Percentiles rank a stretch among this genome's conserved stretches.
Evolutionary conservation across 345 rosid species (phyloP).

Genomic region (Eucalyptus virginea): DNA sequence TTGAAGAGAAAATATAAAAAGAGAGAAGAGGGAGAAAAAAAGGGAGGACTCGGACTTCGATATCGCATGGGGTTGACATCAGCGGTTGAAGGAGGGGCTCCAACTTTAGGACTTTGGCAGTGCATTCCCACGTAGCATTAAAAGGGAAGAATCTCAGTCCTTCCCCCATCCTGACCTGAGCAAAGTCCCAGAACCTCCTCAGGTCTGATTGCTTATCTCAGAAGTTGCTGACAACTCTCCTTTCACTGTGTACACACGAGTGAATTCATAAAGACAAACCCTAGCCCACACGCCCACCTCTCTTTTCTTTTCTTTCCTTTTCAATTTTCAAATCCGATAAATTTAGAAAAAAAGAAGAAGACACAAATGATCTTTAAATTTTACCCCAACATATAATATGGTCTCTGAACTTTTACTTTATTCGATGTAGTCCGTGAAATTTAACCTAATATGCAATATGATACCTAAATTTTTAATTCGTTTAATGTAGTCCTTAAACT

Average conservation of each 20-base stretch:
- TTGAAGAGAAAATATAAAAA: background rate
- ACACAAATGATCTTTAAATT: background rate
- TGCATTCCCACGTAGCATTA: background rate
- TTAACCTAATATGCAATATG: too few species aligned
- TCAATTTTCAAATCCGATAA: background rate
- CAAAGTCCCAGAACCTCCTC: background rate
- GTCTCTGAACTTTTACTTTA: too few species aligned
- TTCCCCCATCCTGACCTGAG: background rate
- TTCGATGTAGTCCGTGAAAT: too few species aligned
- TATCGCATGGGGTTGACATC: background rate
- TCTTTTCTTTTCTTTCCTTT: background rate
- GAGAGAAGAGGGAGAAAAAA: background rate
- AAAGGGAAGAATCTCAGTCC: conserved; percentile 9
- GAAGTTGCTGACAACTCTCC: conserved; percentile 10
- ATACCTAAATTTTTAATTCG: background rate
- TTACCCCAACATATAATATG: background rate
- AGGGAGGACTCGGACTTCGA: background rate
- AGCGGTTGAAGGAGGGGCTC: background rate
- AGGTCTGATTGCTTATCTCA: conserved; percentile 15
- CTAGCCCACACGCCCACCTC: background rate
- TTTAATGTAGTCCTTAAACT: too few species aligned
- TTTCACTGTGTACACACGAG: background rate
- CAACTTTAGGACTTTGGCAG: background rate
- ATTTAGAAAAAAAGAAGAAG: too few species aligned
- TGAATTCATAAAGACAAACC: background rate